Evolutionary conservation across 768 basidiomycete genomes (phyloP), one percentile per base, ranked within the genome.

Genomic region (Collybia mongolica): DNA sequence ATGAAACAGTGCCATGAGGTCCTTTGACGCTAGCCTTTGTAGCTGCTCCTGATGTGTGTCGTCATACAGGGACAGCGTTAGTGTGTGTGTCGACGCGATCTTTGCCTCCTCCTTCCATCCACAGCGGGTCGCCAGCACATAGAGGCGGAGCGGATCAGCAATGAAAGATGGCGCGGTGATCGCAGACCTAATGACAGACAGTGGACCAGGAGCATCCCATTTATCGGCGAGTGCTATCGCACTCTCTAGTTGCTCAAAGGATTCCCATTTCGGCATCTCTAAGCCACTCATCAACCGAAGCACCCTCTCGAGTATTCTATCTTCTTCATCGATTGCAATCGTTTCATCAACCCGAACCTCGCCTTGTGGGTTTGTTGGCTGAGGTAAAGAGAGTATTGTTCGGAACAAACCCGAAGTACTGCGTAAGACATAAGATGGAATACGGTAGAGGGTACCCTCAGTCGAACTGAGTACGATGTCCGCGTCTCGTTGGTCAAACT

Each of bases 91-190:
- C 2, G 77, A 70, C 2, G 78, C 75, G 9, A 70, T 48, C 51
- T 65, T 65, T 5, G 72, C 69, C 57, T 79, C 78, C 38, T 73
- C 68, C 39, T 64, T 65, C 75, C 78, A 79, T 6, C 69, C 72
- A 47, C 69, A 72, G 26, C 68, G 68, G 17, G 71, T 69, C 6
- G 75, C 69, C 38, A 81, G 64, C 2, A 67, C 74, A 49, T 79
- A 80, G 8, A 79, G 64, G 17, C 76, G 72, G n/a, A 81, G 54
- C 1, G 80, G 76, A 11, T 73, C 64, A 5, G 60, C 57, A n/a
- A 73, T 69, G 53, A 78, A 74, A 9, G 68, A 49, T 5, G 75
- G 72, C 1, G 75, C 63, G 6, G 70, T 71, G 44, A 76, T 66
- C 9, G 69, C 67, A 6, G 70, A 59, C 3, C 78, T 75, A 14